Base-by-base conservation (phyloP, 768 basidiomycete genomes). In the Tricholoma sp. region DNA sequence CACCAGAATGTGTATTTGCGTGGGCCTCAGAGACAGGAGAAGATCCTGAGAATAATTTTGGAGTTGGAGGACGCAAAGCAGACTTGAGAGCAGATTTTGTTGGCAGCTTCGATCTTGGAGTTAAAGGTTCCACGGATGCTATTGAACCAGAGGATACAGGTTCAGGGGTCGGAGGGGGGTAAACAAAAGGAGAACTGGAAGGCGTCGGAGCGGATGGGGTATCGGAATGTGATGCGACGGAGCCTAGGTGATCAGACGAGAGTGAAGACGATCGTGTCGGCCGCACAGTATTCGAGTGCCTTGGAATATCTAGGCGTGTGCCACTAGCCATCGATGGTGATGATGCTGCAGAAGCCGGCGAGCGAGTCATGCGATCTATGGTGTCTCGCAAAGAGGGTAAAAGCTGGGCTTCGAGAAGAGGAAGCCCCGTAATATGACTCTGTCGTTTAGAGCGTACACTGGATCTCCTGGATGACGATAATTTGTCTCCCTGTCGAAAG, bases 371-470 rank as follows among this genome's bases (percentile, higher is more conserved):
- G 47, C 82, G 80, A 61, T 85, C 80, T 36, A 91, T 78, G 0
- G 88, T 91, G 55, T 89, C 88, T 41, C 81, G 76, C 34, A 91
- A 72, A 15, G 86, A 85, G 8, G 88, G 88, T 36, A 90, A 67
- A 4, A 90, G 73, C 28, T 86, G 80, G 0, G 81, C 72, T 59
- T 91, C 88, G 31, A 88, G 66, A 28, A 83, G 72, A 6, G 84
- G 82, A 4, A 88, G 69, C 52, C 82, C 82, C 10, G 70, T 74
- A 15, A 81, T 68, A 52, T 80, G 72, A 59, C 78, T 81, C 59
- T 73, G 69, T 34, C 71, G 70, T 53, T 69, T 71, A 6, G 59
- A 61, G 18, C 57, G 61, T 41, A 60, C 55, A 50, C 39, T 55
- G 12, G 61, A 33, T 45, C 57, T 62, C 29, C 67, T 31, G 52